A percentile compares a stretch with the other conserved stretches of the same genome.
Conservation (phyloP, 352 stramenopile genomes). For the Pythium folliculosum region DNA sequence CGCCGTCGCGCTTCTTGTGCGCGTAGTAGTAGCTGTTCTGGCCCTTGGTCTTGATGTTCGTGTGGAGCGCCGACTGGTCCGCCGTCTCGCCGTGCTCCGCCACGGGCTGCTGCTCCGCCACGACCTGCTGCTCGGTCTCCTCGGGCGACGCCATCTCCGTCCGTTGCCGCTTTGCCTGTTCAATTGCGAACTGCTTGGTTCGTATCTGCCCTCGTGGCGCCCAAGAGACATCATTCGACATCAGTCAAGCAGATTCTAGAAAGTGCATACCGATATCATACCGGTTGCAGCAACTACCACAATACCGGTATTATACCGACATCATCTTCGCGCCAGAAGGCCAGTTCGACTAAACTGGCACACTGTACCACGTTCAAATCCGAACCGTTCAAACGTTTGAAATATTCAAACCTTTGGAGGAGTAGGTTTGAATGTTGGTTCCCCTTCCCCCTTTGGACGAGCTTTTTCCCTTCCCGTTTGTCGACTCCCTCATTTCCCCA, state of each 20-base stretch:
- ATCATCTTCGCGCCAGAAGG: background rate
- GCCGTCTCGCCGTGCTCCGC: background rate
- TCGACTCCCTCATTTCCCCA: background rate
- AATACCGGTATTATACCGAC: background rate
- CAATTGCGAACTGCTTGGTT: slow-evolving; percentile 10
- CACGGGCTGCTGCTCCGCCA: background rate
- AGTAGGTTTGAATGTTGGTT: slow-evolving; percentile 13
- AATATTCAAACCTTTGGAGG: slow-evolving; percentile 14
- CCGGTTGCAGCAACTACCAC: background rate
- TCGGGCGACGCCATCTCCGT: slow-evolving; percentile 21
- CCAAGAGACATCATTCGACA: background rate
- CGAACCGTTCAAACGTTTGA: slow-evolving; percentile 31
- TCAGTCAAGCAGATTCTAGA: slow-evolving; percentile 23
- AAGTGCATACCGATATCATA: slow-evolving; percentile 14
- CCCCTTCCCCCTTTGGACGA: background rate
- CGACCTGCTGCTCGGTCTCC: slow-evolving; percentile 13
- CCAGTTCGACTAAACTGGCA: slow-evolving; percentile 14
- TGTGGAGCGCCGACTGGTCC: slow-evolving; percentile 62
- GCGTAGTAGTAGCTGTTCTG: slow-evolving; percentile 90
- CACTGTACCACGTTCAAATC: slow-evolving; percentile 34
- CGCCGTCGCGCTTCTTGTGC: slow-evolving; percentile 80
- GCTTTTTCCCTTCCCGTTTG: background rate
- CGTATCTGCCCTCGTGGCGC: background rate
- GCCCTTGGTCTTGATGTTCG: slow-evolving; percentile 82
- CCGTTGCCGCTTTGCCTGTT: background rate